These are phyloP conservation scores for Scenedesmus sp. DNA, from an alignment of 163 green algal species.

Conservation along the genomic window DNA sequence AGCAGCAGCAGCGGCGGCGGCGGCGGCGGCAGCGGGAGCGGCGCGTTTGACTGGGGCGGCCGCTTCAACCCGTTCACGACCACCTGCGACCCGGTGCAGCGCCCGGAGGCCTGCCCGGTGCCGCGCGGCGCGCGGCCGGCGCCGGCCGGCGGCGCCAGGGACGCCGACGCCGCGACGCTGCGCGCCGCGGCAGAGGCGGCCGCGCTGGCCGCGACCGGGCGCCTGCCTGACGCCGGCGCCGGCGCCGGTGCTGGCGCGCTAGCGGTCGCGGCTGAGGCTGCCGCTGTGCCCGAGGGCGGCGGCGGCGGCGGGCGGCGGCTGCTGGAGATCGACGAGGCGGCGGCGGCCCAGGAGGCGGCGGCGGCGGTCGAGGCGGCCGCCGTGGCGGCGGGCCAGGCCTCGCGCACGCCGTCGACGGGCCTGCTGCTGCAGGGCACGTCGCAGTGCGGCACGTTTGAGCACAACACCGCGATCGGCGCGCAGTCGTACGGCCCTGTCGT, in stretches of 20 bases:
- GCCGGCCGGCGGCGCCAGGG: background rate
- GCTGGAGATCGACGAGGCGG: constrained; percentile 6
- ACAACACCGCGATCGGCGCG: constrained; percentile 24
- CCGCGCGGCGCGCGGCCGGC: background rate
- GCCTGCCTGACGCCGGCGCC: too few relatives aligned
- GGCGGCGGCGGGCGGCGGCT: background rate
- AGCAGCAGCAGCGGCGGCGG: background rate
- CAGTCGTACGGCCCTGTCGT: constrained; percentile 36
- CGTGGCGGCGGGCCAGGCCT: background rate
- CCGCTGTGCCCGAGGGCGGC: background rate
- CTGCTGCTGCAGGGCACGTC: constrained; percentile 31
- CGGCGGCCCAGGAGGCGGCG: constrained; percentile 28
- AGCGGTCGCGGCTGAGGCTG: background rate
- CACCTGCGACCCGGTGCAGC: constrained; percentile 31
- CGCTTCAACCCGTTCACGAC: constrained; percentile 30
- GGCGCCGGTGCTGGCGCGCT: background rate
- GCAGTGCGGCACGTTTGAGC: constrained; percentile 30
- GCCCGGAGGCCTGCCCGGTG: constrained; percentile 22
- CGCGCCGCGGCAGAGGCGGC: constrained; percentile 4
- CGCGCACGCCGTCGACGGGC: background rate
- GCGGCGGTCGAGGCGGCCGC: constrained; percentile 21
- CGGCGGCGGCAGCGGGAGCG: background rate
- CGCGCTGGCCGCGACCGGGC: too few relatives aligned
- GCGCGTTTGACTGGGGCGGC: background rate
- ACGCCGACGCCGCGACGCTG: background rate